Evolutionary conservation across 2,329 filamentous ascomycete species (phyloP).

Genomic region (Claviceps digitariae): DNA sequence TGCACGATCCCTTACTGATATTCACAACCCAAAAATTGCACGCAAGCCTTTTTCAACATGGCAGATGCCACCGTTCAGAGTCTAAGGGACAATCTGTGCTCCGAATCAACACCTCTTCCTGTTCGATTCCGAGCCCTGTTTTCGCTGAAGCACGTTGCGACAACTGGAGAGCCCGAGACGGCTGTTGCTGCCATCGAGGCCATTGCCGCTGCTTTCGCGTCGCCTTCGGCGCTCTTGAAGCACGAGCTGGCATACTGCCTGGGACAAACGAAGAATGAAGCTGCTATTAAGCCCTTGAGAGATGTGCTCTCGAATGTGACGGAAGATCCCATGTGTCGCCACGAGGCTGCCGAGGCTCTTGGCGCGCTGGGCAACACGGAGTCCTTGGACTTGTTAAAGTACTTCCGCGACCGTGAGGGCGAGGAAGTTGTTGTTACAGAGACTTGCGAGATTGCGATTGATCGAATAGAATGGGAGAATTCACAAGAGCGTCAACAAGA

Average conservation of each 20-base stretch:
- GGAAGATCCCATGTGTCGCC: slow-evolving; percentile 92
- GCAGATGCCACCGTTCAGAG: slow-evolving; percentile 36
- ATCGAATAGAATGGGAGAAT: slow-evolving; percentile 86
- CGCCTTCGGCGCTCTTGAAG: slow-evolving; percentile 80
- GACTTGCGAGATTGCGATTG: slow-evolving; percentile 94
- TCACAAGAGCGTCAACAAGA: slow-evolving; percentile 58
- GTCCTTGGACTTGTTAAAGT: slow-evolving; percentile 60
- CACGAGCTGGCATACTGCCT: slow-evolving; percentile 96
- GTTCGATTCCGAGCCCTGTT: slow-evolving; percentile 93
- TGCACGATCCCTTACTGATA: not conserved
- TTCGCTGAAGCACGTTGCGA: slow-evolving; percentile 88
- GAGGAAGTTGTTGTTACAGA: slow-evolving; percentile 78
- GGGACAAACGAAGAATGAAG: slow-evolving; percentile 71
- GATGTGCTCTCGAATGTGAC: slow-evolving; percentile 59
- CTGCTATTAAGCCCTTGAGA: slow-evolving; percentile 59
- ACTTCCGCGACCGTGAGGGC: slow-evolving; percentile 58
- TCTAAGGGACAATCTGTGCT: slow-evolving; percentile 63
- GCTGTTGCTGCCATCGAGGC: slow-evolving; percentile 50
- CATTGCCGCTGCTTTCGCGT: slow-evolving; percentile 76
- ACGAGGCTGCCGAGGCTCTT: slow-evolving; percentile 91
- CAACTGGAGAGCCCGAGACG: slow-evolving; percentile 47
- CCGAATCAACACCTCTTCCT: slow-evolving; percentile 70
- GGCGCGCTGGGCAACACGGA: slow-evolving; percentile 68
- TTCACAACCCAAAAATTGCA: not conserved
- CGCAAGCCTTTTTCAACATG: slow-evolving; percentile 7